Percentiles rank a stretch among this genome's conserved stretches.
Conservation (phyloP, 129 eudicot species). For the Oenanthe sinensis region DNA sequence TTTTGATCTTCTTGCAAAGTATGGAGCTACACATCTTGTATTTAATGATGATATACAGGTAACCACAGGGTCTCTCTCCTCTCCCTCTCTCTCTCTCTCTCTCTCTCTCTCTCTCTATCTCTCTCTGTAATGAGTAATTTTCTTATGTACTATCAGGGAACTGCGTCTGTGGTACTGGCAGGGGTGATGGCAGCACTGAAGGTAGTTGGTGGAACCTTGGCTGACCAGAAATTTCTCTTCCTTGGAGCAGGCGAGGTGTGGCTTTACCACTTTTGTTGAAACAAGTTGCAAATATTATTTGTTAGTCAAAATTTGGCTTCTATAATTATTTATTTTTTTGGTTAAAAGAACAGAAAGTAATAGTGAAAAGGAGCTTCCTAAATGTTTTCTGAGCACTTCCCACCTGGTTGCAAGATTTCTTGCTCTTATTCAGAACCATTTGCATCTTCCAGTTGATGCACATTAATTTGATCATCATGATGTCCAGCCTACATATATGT, state of each 20-base stretch:
- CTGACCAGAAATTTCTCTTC: slow-evolving; percentile 76
- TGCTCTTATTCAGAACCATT: neutral
- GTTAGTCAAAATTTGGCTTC: neutral
- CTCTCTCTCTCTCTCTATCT: neutral
- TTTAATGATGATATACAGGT: slow-evolving; percentile 99
- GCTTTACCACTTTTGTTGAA: neutral
- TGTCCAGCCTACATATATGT: neutral
- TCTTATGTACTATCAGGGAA: slow-evolving; percentile 44
- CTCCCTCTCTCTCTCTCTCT: neutral
- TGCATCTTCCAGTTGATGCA: neutral
- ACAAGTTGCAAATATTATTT: neutral
- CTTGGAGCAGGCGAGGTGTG: slow-evolving; percentile 98
- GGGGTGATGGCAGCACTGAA: slow-evolving; percentile 79
- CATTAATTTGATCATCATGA: neutral
- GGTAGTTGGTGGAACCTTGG: slow-evolving; percentile 74
- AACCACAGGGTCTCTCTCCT: neutral
- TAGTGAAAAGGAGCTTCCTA: neutral
- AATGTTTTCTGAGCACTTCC: neutral
- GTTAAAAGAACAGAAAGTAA: neutral
- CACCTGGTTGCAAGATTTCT: neutral
- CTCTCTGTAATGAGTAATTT: neutral
- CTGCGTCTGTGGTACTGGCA: slow-evolving; percentile 98
- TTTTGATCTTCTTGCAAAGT: slow-evolving; percentile 87
- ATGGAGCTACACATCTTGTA: slow-evolving; percentile 92
- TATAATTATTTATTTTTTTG: neutral